Percentiles rank a stretch among this genome's conserved stretches.
These are phyloP conservation scores for Penicillium polonicum DNA, from an alignment of 2,329 filamentous ascomycete species.

Conservation along the genomic window DNA sequence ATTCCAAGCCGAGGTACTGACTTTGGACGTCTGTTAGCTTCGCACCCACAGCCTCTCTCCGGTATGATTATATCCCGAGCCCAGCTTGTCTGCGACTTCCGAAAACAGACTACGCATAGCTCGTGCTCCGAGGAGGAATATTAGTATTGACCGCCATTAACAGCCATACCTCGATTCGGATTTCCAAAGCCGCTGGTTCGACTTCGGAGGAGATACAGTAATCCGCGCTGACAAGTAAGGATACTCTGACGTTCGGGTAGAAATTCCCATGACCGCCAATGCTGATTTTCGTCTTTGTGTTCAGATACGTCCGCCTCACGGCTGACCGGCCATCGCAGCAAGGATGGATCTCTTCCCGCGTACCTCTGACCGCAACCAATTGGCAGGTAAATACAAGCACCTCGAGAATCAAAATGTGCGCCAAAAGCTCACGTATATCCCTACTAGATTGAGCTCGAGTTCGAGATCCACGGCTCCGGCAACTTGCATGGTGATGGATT, in stretches of 20 bases:
- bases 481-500: slow-evolving; percentile 94
- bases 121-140: slow-evolving; percentile 6
- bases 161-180: slow-evolving; percentile 97
- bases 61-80: slow-evolving; percentile 53
- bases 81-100: slow-evolving; percentile 1
- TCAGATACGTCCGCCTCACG: slow-evolving; percentile 86
- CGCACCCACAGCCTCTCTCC: slow-evolving; percentile 80
- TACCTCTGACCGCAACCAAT: slow-evolving; percentile 94
- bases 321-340: slow-evolving; percentile 86
- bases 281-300: background rate
- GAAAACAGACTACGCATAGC: slow-evolving; percentile 3
- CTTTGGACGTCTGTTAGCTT: slow-evolving; percentile 54
- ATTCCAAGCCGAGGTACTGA: slow-evolving; percentile 17
- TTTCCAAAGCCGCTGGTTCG: slow-evolving; percentile 98
- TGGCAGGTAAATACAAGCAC: slow-evolving; percentile 67
- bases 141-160: slow-evolving; percentile 19
- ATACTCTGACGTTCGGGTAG: background rate
- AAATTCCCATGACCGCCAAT: background rate
- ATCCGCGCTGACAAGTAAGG: slow-evolving; percentile 64
- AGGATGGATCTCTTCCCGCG: slow-evolving; percentile 90
- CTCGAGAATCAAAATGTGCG: background rate
- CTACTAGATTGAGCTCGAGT: slow-evolving; percentile 78
- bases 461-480: slow-evolving; percentile 85
- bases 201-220: slow-evolving; percentile 95
- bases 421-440: background rate